Evolutionary conservation across 2,329 filamentous ascomycete species (phyloP), one percentile per base, ranked within the genome.

Genomic region (Aquanectria penicillioides): DNA sequence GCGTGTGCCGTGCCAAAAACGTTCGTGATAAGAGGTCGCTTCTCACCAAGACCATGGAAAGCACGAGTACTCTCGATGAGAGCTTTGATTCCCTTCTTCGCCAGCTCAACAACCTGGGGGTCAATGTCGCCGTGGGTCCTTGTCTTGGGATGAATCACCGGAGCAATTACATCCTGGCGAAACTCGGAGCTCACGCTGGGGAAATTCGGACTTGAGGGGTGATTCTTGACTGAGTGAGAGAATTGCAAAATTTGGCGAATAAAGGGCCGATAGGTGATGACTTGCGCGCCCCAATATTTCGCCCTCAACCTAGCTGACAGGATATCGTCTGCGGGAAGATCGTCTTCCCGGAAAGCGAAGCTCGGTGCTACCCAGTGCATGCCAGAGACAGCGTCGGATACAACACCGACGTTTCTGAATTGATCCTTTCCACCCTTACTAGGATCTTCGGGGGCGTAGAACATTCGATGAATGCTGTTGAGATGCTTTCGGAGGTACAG

Each of bases 1-100:
- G 94, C 94, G 82, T 97, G 94, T 62, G 93, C 91, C 15, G 94
- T 98, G 49, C 94, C 94, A 76, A 97, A 97, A 20, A 97, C 89
- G 69, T 97, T 98, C n/a, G 94, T 98, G 53, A 98, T 89, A 48
- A 97, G 89, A 8, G 91, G 86, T 25, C 93, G 86, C 61, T 85
- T 77, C n/a, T 79, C 76, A 13, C 85, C 80, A 22, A 91, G 81
- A 2, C 82, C 81, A 62, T 90, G 83, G 72, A 98, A 97, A 1
- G 93, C 92, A 52, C 87, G 85, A 0, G 94, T 98, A 73, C 94
- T 97, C 71, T 90, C 83, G 50, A 97, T 87, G 1, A 97, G 86
- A 6, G 93, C 91, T 37, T 87, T 80, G 54, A 95, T 84, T 58
- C 90, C 93, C 62, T 80, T 81, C 44, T 76, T 75, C 12, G 88